Conservation (phyloP, 2,329 filamentous ascomycete species). For the Waltergamsia citrina region DNA sequence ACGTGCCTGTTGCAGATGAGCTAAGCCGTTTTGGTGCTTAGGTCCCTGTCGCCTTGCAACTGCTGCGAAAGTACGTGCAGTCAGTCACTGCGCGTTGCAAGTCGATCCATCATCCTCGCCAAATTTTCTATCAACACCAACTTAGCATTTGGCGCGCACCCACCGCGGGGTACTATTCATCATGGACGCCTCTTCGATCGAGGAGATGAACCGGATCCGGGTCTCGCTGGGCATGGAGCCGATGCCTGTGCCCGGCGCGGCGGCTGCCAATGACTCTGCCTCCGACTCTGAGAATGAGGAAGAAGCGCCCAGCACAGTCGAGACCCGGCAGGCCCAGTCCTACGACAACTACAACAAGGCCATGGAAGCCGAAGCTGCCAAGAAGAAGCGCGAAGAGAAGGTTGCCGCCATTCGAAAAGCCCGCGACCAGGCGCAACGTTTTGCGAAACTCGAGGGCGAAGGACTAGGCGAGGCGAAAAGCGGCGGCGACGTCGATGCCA, state of each 20-base stretch:
- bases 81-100: too few species aligned
- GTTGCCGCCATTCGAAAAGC: constrained; percentile 80
- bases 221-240: constrained; percentile 84
- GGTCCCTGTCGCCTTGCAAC: too few species aligned
- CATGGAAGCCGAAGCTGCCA: constrained; percentile 64
- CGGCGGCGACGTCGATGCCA: constrained; percentile 61
- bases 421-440: constrained; percentile 71
- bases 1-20: too few species aligned
- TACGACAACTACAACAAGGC: constrained; percentile 63
- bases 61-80: too few species aligned
- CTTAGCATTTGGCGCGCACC: too few species aligned
- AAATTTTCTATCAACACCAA: too few species aligned
- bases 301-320: constrained; percentile 72
- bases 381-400: constrained; percentile 69
- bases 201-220: constrained; percentile 90
- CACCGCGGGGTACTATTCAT: too few species aligned
- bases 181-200: constrained; percentile 67
- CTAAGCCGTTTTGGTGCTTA: too few species aligned
- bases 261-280: constrained; percentile 34
- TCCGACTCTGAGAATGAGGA: constrained; percentile 48
- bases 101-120: neutral
- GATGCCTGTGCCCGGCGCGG: constrained; percentile 69
- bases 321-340: constrained; percentile 64
- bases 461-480: constrained; percentile 71
- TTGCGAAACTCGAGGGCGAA: constrained; percentile 68